Conservation (phyloP, 768 basidiomycete genomes). For the Russula emetica region DNA sequence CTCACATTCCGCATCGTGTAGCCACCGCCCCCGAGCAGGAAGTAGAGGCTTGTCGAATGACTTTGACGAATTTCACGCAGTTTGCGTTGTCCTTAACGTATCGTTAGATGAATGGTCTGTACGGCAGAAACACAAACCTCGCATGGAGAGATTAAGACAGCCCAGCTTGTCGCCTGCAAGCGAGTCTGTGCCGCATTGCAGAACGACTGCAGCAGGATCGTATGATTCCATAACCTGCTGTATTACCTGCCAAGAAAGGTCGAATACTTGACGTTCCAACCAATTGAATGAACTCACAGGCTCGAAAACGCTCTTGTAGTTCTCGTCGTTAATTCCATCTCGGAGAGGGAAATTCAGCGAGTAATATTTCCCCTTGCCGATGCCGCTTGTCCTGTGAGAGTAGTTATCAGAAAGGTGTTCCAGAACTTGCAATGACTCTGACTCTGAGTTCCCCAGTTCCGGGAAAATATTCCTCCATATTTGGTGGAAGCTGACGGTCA, state of each 20-base stretch:
- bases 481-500: conserved; percentile 99
- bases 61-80: conserved; percentile 95
- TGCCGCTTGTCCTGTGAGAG: conserved; percentile 74
- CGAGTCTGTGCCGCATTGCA: conserved; percentile 98
- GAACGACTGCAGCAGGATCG: conserved; percentile 88
- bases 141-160: conserved; percentile 94
- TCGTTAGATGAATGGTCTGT: neutral
- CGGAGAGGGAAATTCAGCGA: conserved; percentile 91
- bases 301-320: conserved; percentile 92
- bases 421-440: conserved; percentile 31
- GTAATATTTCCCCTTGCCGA: conserved; percentile 91
- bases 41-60: conserved; percentile 93
- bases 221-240: conserved; percentile 91
- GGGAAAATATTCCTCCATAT: conserved; percentile 98
- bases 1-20: conserved; percentile 99
- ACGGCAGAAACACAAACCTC: conserved; percentile 44
- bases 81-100: conserved; percentile 79
- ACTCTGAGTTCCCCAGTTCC: conserved; percentile 96
- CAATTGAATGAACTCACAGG: conserved; percentile 53
- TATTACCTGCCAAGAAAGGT: conserved; percentile 62
- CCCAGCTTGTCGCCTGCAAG: conserved; percentile 95
- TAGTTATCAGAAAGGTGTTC: neutral
- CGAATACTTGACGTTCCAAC: neutral
- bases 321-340: conserved; percentile 93
- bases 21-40: conserved; percentile 91